These are phyloP conservation scores for Aspergillus sp. DNA, from an alignment of 2,329 filamentous ascomycete genomes.

Conservation along the genomic window DNA sequence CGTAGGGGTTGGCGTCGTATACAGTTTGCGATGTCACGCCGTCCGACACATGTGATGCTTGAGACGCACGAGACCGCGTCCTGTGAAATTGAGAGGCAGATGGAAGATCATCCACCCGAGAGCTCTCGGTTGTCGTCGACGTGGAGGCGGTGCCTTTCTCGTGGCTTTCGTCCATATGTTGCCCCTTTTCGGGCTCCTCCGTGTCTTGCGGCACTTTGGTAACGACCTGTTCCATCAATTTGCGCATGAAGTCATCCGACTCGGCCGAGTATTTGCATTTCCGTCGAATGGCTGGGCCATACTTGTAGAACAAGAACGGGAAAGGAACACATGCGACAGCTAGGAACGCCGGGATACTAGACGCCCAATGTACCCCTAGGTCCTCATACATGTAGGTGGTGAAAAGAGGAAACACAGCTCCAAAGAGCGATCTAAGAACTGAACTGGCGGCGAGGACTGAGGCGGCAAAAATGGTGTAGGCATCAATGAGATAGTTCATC, in stretches of 20 bases:
- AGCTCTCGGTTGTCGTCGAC: not conserved
- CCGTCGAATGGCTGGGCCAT: constrained; percentile 10
- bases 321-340: constrained; percentile 30
- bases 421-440: constrained; percentile 32
- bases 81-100: constrained; percentile 1
- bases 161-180: not conserved
- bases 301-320: constrained; percentile 25
- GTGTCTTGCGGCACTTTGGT: not conserved
- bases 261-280: constrained; percentile 14
- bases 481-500: constrained; percentile 17
- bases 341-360: constrained; percentile 24
- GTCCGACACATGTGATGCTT: constrained; percentile 1
- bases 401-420: constrained; percentile 41
- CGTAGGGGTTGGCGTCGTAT: constrained; percentile 13
- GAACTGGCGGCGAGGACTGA: constrained; percentile 14
- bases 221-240: constrained; percentile 7
- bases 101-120: constrained; percentile 2
- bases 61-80: constrained; percentile 4
- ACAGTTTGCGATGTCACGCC: constrained; percentile 3
- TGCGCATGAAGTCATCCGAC: constrained; percentile 10
- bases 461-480: constrained; percentile 15
- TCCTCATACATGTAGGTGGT: constrained; percentile 35
- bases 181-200: not conserved
- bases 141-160: not conserved
- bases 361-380: constrained; percentile 44